A percentile compares a stretch with the other conserved stretches of the same genome.
These are phyloP conservation scores for Nemania sp. DNA, from an alignment of 2,329 filamentous ascomycete species.

Conservation along the genomic window DNA sequence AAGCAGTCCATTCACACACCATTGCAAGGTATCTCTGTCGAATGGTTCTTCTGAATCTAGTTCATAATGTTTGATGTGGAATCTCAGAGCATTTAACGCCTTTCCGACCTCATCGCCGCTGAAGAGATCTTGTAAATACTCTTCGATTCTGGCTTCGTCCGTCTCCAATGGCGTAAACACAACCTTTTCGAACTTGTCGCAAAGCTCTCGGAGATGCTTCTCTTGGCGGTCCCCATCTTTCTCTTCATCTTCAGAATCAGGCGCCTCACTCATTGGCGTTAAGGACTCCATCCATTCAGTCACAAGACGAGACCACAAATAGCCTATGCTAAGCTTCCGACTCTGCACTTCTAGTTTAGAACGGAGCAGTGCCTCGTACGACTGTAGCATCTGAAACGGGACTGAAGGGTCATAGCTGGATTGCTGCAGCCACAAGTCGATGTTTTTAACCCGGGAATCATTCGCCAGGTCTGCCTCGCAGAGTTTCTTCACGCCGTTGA, in stretches of 20 bases:
- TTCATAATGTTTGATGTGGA: constrained; percentile 39
- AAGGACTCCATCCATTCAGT: constrained; percentile 55
- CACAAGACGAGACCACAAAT: constrained; percentile 54
- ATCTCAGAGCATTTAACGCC: constrained; percentile 33
- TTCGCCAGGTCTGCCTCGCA: constrained; percentile 19
- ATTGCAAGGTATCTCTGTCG: constrained; percentile 46
- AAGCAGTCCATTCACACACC: constrained; percentile 55
- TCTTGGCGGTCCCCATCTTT: constrained; percentile 53
- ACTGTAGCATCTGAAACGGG: constrained; percentile 48
- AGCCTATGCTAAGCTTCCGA: constrained; percentile 52
- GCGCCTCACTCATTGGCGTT: constrained; percentile 31
- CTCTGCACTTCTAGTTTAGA: constrained; percentile 53
- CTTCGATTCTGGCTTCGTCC: constrained; percentile 48
- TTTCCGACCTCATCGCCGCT: constrained; percentile 45
- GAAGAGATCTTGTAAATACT: constrained; percentile 51
- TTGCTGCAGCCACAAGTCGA: constrained; percentile 53
- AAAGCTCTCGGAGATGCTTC: constrained; percentile 52
- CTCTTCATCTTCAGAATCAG: constrained; percentile 38
- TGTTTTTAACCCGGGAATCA: constrained; percentile 45
- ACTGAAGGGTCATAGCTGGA: constrained; percentile 54
- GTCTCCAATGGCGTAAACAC: constrained; percentile 55
- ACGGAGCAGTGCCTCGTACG: constrained; percentile 51
- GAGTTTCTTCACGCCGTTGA: constrained; percentile 30
- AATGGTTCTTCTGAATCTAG: constrained; percentile 50
- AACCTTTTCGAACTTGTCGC: constrained; percentile 55